Base-by-base conservation (phyloP, 352 stramenopile species). In the Elongisporangium undulatum region DNA sequence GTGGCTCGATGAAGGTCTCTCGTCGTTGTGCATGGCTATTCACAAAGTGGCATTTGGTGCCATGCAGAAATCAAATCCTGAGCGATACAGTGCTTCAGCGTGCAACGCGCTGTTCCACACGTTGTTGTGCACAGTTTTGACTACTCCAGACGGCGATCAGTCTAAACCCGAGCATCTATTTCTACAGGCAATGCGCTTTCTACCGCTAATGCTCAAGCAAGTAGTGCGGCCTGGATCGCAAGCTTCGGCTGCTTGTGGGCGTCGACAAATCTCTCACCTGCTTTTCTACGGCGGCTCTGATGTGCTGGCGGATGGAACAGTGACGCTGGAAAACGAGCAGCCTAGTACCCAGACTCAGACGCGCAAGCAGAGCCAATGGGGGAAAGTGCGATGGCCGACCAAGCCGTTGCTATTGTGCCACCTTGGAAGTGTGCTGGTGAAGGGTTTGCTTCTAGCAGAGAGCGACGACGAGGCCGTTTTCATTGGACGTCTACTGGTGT, bases 281-380 rank as follows among this genome's bases (percentile, higher is more conserved):
- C 55, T 93, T 17, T 91, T 77, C 60, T 91, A 85, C 49, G 84
- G 84, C 9, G 84, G 84, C 2, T 91, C 84, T 21, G 82, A 89
- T n/a, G 66, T 91, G 58, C 70, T 85, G 22, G 29, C 62, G 0
- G 79, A 93, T 55, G 84, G 84, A 34, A 85, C 79, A 21, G 72
- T 93, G 21, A 64, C 85, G 39, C 67, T 93, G 16, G 81, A 93
- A 61, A 85, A 80, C 24, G 79, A 93, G 49, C 81, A 91, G 34
- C 84, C 84, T 16, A 91, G 67, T 29, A 95, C 86, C 1, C 86
- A 95, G 56, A 95, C 86, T 3, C 83, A 92, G 61, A 95, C 86
- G n/a, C 82, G 81, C 10, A 93, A 93, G 65, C 84, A 93, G 56
- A 93, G 84, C 51, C 79, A 91, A 56, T 93, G 84, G 84, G 79